Evolutionary conservation across 176 grass and related monocot genomes (phyloP).

Genomic region (Raddia distichophylla): DNA sequence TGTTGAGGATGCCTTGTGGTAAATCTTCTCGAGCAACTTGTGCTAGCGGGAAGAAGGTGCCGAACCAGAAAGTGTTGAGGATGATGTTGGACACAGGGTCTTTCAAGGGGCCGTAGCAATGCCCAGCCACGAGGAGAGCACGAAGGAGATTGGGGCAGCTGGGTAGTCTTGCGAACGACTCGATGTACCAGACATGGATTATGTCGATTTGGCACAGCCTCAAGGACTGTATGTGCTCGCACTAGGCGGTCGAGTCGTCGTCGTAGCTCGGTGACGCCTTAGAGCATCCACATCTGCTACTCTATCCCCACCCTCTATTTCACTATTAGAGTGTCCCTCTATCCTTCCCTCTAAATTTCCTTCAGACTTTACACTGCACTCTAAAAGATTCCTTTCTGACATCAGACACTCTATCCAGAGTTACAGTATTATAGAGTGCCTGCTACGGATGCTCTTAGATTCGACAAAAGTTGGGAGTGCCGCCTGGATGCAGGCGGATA

Average conservation of each 20-base stretch:
- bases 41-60: neutral
- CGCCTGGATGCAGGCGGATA: neutral
- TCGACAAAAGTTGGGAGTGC: no score
- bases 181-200: conserved; percentile 8
- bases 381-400: no score
- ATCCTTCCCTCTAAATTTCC: no score
- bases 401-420: no score
- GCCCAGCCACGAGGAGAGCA: neutral
- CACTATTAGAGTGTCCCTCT: no score
- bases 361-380: no score
- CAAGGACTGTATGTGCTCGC: neutral
- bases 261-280: neutral
- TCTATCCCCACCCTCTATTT: no score
- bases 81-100: conserved; percentile 22
- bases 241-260: neutral
- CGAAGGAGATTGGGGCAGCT: neutral
- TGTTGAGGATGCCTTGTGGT: neutral
- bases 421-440: no score
- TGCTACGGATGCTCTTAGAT: no score
- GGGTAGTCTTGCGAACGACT: neutral
- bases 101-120: conserved; percentile 14
- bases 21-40: neutral
- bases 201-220: neutral
- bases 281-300: no score
- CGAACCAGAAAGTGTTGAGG: neutral